These are phyloP conservation scores for Pseudogymnoascus sp. DNA, from an alignment of 2,329 filamentous ascomycete genomes.

Conservation along the genomic window DNA sequence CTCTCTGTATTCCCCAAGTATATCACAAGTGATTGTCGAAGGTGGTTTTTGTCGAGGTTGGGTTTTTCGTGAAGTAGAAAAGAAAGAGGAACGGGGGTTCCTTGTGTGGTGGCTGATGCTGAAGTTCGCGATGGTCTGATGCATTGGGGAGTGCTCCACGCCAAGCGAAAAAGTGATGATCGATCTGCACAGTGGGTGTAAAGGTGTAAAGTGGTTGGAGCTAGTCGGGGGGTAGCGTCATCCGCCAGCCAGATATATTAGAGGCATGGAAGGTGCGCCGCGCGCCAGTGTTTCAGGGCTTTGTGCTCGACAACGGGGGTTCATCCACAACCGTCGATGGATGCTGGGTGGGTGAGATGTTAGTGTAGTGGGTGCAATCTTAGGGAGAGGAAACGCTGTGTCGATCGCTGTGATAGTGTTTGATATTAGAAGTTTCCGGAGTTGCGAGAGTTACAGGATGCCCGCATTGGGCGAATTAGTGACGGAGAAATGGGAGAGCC, in stretches of 20 bases:
- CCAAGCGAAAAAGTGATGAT: conserved; percentile 6
- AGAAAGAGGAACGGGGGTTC: neutral
- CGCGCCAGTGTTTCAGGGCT: conserved; percentile 3
- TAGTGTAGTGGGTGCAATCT: neutral
- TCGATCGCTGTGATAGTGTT: neutral
- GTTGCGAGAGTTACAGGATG: neutral
- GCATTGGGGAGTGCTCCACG: neutral
- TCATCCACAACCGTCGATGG: neutral
- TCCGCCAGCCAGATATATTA: neutral
- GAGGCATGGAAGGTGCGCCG: neutral
- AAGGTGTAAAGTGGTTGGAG: neutral
- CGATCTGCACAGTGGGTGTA: neutral
- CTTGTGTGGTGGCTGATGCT: neutral
- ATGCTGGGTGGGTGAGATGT: neutral
- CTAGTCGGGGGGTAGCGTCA: neutral
- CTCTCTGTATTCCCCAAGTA: neutral
- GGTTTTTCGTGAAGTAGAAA: neutral
- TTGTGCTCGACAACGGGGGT: neutral
- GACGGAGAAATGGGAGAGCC: neutral
- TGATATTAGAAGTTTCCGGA: neutral
- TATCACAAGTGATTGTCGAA: neutral
- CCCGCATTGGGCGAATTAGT: neutral
- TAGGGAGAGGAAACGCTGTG: neutral
- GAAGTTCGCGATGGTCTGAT: neutral
- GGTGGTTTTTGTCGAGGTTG: neutral